Base-by-base conservation (phyloP, 2,329 filamentous ascomycete species). In the Colletotrichum sp. region DNA sequence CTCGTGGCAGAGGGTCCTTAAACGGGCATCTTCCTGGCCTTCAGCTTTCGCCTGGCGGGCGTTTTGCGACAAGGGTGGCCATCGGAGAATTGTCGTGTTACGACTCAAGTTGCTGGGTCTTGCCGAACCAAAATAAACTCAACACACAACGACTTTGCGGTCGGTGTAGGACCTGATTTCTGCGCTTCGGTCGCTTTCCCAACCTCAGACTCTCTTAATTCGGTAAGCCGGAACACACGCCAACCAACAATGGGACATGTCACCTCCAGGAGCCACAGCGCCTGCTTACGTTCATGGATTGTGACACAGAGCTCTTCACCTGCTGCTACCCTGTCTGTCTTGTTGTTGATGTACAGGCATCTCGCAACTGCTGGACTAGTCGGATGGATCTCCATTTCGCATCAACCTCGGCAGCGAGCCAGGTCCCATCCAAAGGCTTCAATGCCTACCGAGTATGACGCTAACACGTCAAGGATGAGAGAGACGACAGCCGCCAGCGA, bases 1-100 rank as follows among this genome's bases (percentile, higher is more conserved):
- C 73, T 75, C 73, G 73, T 75, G 73, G 73, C 63, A 68, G 70
- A 75, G 65, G 71, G 64, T 39, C 60, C n/a, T 18, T 55, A 28
- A 61, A 39, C 30, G 60, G 61, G 52, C 67, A 67, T 67, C 65
- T 71, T 74, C 71, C 36, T 75, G 66, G 65, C 60, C 61, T 39
- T 63, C 52, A 63, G 24, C 55, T 28, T 16, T 39, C 39, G 60
- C 48, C 60, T 76, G 52, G 36, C 66, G 65, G 72, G 66, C 71
- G 59, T 61, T 59, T 71, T 52, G 28, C 39, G 36, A 71, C 72
- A 68, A 75, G 74, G 74, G 67, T 75, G 26, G 32, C 65, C 36
- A 28, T 74, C 71, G 74, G 66, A 71, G 71, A 67, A 71, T 67
- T 71, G 71, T 30, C 52, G 36, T 63, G 48, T 26, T 65, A 65